Conservation (phyloP, 371 early-diverging fungal genomes). For the Parasitella parasitica region DNA sequence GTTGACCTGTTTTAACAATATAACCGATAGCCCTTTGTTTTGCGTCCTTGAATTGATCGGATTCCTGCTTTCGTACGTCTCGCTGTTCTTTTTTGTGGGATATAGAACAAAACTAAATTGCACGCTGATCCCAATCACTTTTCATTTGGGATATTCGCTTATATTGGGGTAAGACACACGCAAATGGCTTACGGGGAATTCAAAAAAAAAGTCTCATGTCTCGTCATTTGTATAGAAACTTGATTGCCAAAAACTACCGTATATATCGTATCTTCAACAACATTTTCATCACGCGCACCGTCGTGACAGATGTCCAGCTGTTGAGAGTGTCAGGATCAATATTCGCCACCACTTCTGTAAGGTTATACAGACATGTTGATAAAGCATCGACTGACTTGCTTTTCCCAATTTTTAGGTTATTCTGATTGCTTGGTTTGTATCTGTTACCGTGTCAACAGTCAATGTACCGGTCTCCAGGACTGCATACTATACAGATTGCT, state of each 20-base stretch:
- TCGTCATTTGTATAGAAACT: slow-evolving; percentile 29
- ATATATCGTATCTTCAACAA: slow-evolving; percentile 64
- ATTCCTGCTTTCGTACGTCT: slow-evolving; percentile 37
- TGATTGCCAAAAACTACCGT: slow-evolving; percentile 60
- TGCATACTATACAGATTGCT: slow-evolving; percentile 47
- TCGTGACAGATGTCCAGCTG: slow-evolving; percentile 52
- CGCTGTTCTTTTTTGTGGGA: slow-evolving; percentile 35
- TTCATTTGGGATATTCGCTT: slow-evolving; percentile 44
- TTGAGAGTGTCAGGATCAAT: slow-evolving; percentile 56
- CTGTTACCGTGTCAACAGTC: slow-evolving; percentile 26
- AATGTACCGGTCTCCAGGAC: slow-evolving; percentile 34
- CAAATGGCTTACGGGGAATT: too few relatives aligned
- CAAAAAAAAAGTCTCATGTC: too few relatives aligned
- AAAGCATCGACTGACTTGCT: too few relatives aligned
- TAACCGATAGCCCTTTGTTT: slow-evolving; percentile 43
- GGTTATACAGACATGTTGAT: neutral
- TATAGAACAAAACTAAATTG: slow-evolving; percentile 33
- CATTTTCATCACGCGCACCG: slow-evolving; percentile 58
- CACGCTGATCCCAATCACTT: slow-evolving; percentile 42
- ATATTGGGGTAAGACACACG: slow-evolving; percentile 51
- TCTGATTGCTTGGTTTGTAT: slow-evolving; percentile 41
- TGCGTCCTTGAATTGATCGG: slow-evolving; percentile 55
- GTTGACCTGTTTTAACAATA: neutral
- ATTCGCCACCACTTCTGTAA: slow-evolving; percentile 48
- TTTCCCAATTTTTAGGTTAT: slow-evolving; percentile 31